Percentiles rank a stretch among this genome's conserved stretches.
Conservation (phyloP, 2,329 filamentous ascomycete species). For the Huntiella abstrusa region DNA sequence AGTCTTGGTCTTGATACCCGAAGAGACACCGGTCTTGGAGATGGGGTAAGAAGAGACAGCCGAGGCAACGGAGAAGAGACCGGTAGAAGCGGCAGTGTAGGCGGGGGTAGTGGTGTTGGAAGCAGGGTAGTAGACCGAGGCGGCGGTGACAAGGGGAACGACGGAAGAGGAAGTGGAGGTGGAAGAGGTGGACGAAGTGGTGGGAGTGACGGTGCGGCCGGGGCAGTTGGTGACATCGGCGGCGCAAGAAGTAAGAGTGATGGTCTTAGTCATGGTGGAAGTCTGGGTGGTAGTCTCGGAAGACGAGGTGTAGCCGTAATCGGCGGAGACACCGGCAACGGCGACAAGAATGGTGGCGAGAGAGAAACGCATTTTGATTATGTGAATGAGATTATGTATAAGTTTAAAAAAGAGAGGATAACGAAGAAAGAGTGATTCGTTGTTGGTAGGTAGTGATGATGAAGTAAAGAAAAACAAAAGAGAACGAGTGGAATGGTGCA, state of each 20-base stretch:
- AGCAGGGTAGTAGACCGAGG: constrained; percentile 8
- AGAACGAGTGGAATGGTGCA: constrained; percentile 10
- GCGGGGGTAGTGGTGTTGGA: constrained; percentile 7
- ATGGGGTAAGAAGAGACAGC: constrained; percentile 6
- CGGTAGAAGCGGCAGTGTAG: constrained; percentile 5
- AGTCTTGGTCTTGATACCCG: neutral
- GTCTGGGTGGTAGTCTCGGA: constrained; percentile 11
- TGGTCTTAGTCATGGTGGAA: constrained; percentile 11
- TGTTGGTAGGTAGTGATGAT: neutral
- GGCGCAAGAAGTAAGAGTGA: constrained; percentile 12
- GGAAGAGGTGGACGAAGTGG: neutral
- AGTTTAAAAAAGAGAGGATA: neutral
- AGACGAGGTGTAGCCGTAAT: neutral
- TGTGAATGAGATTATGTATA: neutral
- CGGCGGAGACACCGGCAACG: constrained; percentile 1
- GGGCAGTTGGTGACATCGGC: constrained; percentile 12
- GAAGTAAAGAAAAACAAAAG: neutral
- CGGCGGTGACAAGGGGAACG: neutral
- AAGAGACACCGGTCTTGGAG: constrained; percentile 4
- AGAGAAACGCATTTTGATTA: constrained; percentile 11
- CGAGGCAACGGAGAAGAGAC: constrained; percentile 7
- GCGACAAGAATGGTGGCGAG: constrained; percentile 9
- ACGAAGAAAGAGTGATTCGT: constrained; percentile 11
- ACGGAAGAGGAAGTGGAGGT: neutral
- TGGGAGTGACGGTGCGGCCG: constrained; percentile 3